Conservation (phyloP, 2,329 filamentous ascomycete genomes). For the Aureobasidium zeae region DNA sequence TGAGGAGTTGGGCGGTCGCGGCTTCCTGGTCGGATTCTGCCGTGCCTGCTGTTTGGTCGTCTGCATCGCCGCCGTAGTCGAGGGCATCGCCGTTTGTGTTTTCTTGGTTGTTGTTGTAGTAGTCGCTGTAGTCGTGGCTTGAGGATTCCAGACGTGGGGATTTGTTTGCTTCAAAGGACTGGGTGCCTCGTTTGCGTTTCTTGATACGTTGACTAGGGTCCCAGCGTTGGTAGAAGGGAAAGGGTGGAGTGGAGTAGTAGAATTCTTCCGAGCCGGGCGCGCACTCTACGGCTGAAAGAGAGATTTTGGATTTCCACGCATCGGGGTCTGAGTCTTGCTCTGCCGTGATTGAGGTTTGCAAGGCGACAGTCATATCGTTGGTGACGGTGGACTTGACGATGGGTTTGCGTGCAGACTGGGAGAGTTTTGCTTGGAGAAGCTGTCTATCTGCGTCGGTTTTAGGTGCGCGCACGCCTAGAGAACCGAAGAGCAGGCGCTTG, state of each 20-base stretch:
- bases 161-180: conserved; percentile 30
- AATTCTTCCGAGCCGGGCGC: conserved; percentile 51
- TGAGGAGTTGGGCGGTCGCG: conserved; percentile 25
- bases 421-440: conserved; percentile 48
- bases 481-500: conserved; percentile 60
- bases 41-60: conserved; percentile 19
- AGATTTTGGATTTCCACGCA: conserved; percentile 66
- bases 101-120: conserved; percentile 28
- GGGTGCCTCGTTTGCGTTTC: conserved; percentile 28
- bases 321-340: conserved; percentile 32
- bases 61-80: conserved; percentile 32
- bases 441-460: conserved; percentile 61
- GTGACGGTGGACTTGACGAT: conserved; percentile 14
- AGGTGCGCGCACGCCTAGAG: conserved; percentile 59
- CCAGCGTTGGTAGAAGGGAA: conserved; percentile 80
- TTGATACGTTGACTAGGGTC: conserved; percentile 59
- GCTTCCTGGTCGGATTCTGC: conserved; percentile 21
- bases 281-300: conserved; percentile 74
- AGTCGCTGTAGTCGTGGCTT: conserved; percentile 22
- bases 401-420: conserved; percentile 9
- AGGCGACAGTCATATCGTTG: no score
- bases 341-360: conserved; percentile 25
- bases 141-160: conserved; percentile 38
- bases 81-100: conserved; percentile 28
- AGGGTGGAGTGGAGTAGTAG: conserved; percentile 66